phyloP scores from a whole-genome alignment of 2,329 filamentous ascomycete genomes.

The Fusarium begoniae region DNA sequence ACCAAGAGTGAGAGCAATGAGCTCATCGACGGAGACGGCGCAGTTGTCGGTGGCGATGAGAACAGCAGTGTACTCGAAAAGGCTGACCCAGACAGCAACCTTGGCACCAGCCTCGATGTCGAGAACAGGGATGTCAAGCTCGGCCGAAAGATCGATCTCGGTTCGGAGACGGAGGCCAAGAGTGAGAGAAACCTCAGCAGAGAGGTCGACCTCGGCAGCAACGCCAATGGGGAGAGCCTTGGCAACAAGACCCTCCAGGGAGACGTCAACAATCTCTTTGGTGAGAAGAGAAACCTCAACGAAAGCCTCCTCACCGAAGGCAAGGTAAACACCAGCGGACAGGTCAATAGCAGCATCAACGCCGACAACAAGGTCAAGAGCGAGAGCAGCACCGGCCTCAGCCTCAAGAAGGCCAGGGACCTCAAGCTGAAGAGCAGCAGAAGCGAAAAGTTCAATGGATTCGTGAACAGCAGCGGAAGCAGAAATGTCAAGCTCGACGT shows the following conservation, averaged over 20 bases:
- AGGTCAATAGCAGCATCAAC: conserved; percentile 60
- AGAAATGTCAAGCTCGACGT: conserved; percentile 58
- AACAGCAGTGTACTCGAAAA: conserved; percentile 62
- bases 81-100: conserved; percentile 59
- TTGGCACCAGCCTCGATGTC: conserved; percentile 54
- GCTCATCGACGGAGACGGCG: conserved; percentile 42
- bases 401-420: conserved; percentile 50
- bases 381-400: conserved; percentile 57
- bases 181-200: conserved; percentile 57
- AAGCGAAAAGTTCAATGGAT: conserved; percentile 59
- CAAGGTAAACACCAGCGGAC: conserved; percentile 56
- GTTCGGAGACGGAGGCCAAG: conserved; percentile 62
- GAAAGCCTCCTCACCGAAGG: conserved; percentile 56
- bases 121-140: conserved; percentile 39
- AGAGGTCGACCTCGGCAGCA: conserved; percentile 43
- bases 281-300: conserved; percentile 54
- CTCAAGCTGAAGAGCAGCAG: conserved; percentile 49
- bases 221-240: conserved; percentile 41
- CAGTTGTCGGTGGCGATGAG: conserved; percentile 51
- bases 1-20: conserved; percentile 38
- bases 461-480: conserved; percentile 58
- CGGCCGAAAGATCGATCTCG: conserved; percentile 53
- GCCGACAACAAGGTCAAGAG: conserved; percentile 61
- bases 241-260: conserved; percentile 50
- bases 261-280: conserved; percentile 50